These are phyloP conservation scores for Phaeodactylum tricornutum DNA, from an alignment of 108 stramenopile genomes.

Conservation along the genomic window DNA sequence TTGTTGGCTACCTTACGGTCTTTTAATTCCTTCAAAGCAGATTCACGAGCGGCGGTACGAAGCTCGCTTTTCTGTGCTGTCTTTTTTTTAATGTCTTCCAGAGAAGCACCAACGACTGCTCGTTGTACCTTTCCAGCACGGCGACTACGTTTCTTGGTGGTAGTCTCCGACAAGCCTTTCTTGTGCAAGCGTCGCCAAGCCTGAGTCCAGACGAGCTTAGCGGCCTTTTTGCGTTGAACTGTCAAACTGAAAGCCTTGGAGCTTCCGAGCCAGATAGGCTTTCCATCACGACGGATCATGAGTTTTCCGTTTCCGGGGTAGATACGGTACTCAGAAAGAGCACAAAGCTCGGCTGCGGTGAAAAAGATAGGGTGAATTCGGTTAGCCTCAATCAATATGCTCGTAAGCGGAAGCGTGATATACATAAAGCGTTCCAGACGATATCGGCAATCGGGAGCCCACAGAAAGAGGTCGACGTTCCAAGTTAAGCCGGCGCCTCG, in stretches of 20 bases:
- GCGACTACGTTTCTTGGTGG: conserved; percentile 85
- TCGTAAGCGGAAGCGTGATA: too few species aligned
- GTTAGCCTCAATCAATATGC: too few species aligned
- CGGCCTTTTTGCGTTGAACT: conserved; percentile 97
- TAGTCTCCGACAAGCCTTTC: conserved; percentile 91
- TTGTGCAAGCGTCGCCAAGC: conserved; percentile 99
- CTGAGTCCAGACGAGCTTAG: conserved; percentile 99
- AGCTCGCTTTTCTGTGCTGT: conserved; percentile 77
- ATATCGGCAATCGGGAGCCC: too few species aligned
- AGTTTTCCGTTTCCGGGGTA: conserved; percentile 99
- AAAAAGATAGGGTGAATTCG: too few species aligned
- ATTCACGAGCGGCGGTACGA: conserved; percentile 63
- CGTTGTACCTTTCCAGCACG: conserved; percentile 89
- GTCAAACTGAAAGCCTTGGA: conserved; percentile 94
- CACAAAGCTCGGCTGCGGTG: conserved; percentile 93
- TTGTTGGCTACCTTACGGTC: conserved; percentile 73
- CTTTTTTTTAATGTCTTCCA: conserved; percentile 97
- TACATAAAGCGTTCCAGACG: too few species aligned
- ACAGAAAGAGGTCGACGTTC: too few species aligned
- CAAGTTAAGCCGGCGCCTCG: too few species aligned
- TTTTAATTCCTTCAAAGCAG: conserved; percentile 89
- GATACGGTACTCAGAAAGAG: conserved; percentile 98
- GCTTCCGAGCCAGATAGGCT: conserved; percentile 90
- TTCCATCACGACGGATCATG: conserved; percentile 97
- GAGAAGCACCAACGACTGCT: conserved; percentile 94